These are phyloP conservation scores for Circinella minor DNA, from an alignment of 371 early-diverging fungal species.

Conservation along the genomic window DNA sequence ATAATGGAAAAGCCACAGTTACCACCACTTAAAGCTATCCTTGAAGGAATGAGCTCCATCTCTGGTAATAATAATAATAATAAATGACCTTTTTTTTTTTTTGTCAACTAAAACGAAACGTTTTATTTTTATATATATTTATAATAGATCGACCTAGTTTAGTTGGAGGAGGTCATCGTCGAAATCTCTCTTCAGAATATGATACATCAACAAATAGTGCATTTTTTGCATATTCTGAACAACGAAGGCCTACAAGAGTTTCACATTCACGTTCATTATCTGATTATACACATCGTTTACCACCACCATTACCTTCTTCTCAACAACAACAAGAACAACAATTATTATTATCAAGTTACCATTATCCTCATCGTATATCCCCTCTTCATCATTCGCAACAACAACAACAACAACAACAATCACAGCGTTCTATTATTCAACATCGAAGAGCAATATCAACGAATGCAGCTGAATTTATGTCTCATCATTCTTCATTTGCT, in stretches of 20 bases:
- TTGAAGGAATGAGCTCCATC: constrained; percentile 11
- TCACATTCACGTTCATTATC: constrained; percentile 5
- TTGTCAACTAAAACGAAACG: neutral
- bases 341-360: neutral
- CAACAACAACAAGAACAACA: too few relatives aligned
- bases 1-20: constrained; percentile 16
- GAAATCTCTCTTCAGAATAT: constrained; percentile 2
- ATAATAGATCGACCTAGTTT: neutral
- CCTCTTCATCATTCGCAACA: neutral
- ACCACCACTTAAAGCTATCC: constrained; percentile 10
- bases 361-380: neutral
- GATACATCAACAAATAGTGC: neutral
- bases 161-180: neutral
- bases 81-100: neutral
- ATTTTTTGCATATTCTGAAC: neutral
- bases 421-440: neutral
- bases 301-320: neutral
- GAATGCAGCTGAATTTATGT: constrained; percentile 8
- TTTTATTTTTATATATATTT: neutral
- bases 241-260: neutral
- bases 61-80: neutral
- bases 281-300: neutral
- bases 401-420: neutral
- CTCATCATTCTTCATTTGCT: constrained; percentile 6
- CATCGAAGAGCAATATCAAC: constrained; percentile 17